phyloP scores from a whole-genome alignment of 1,284 basidiomycete species.

The Ustilago crameri region DNA sequence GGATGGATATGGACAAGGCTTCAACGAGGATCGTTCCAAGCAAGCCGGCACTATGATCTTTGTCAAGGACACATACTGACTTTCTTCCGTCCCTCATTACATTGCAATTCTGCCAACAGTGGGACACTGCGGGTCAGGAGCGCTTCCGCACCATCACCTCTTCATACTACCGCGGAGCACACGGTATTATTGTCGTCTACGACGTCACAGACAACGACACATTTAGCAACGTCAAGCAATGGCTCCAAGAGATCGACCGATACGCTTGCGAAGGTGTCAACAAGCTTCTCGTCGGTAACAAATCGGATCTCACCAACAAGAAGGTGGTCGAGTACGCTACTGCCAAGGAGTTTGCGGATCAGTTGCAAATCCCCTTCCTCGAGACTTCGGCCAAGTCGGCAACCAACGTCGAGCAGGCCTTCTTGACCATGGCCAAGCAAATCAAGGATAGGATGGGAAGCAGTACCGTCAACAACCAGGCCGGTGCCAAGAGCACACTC shows the following conservation, averaged over 20 bases:
- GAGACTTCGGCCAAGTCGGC: conserved; percentile 71
- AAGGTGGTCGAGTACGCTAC: conserved; percentile 98
- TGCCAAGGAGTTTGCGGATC: conserved; percentile 78
- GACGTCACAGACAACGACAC: conserved; percentile 94
- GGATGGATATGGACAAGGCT: too few relatives aligned
- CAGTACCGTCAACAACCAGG: conserved; percentile 61
- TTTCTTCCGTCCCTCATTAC: background rate
- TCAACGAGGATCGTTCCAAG: too few relatives aligned
- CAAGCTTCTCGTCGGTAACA: conserved; percentile 97
- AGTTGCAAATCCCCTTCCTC: conserved; percentile 69
- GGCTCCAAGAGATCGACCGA: conserved; percentile 99
- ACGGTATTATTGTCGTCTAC: conserved; percentile 97
- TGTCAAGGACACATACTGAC: conserved; percentile 6
- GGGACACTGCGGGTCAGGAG: conserved; percentile 70
- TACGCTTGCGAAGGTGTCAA: conserved; percentile 99
- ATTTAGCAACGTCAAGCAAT: conserved; percentile 98
- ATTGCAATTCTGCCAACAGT: conserved; percentile 50
- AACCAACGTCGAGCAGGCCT: conserved; percentile 71
- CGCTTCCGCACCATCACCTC: conserved; percentile 84
- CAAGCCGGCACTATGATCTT: too few relatives aligned
- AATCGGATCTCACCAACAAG: conserved; percentile 96
- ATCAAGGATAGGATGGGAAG: conserved; percentile 69
- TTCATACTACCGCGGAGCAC: conserved; percentile 91
- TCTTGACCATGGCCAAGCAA: conserved; percentile 71
- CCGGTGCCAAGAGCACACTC: conserved; percentile 64